phyloP scores from a whole-genome alignment of 176 grass and related monocot species.

The Eleusine indica region DNA sequence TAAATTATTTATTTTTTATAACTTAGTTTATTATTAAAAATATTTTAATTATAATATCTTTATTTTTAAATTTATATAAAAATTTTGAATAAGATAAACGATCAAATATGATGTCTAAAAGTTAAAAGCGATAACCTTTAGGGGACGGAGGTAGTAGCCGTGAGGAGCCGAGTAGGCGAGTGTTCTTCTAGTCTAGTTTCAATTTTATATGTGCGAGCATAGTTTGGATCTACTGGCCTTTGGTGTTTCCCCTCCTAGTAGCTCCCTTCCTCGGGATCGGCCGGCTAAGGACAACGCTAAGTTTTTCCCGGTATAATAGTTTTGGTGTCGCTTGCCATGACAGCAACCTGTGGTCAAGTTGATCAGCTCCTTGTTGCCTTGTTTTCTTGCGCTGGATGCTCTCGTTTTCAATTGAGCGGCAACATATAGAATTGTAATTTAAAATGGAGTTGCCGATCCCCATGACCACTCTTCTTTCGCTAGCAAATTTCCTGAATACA shows the following conservation, averaged over 20 bases:
- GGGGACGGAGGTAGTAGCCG: no score
- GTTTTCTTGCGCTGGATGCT: conserved; percentile 49
- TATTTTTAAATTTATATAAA: no score
- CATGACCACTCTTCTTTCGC: conserved; percentile 31
- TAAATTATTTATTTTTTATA: no score
- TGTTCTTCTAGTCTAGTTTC: conserved; percentile 9
- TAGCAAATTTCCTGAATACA: not conserved
- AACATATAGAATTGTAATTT: not conserved
- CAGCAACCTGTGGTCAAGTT: conserved; percentile 54
- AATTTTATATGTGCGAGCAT: not conserved
- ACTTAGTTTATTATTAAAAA: no score
- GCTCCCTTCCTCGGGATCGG: conserved; percentile 46
- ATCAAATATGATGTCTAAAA: no score
- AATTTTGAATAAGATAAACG: no score
- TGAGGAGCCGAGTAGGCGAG: conserved; percentile 6
- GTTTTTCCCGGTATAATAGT: conserved; percentile 25
- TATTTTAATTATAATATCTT: no score
- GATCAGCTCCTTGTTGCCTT: conserved; percentile 60
- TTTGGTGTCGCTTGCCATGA: conserved; percentile 31
- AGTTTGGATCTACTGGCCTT: conserved; percentile 46
- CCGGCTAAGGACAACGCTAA: conserved; percentile 36
- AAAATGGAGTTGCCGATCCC: conserved; percentile 39
- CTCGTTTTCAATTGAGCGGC: conserved; percentile 46
- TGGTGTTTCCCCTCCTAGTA: conserved; percentile 33
- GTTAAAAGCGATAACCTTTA: no score